Percentiles rank a stretch among this genome's conserved stretches.
Conservation (phyloP, 202 grass and related monocot genomes). For the Schoenoplectus triqueter region DNA sequence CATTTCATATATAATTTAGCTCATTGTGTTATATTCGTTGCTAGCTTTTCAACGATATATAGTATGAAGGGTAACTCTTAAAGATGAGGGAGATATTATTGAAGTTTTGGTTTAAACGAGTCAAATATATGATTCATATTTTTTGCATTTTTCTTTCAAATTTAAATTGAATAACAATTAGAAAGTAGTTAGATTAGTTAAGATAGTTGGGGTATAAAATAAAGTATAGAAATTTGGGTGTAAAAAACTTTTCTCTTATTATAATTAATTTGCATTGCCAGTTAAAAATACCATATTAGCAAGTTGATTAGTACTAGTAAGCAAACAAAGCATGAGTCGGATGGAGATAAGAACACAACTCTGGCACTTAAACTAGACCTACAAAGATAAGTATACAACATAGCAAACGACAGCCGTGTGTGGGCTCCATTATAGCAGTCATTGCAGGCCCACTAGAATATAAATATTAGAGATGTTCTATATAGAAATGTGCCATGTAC, state of each 20-base stretch:
- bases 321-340: constrained; percentile 15
- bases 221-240: no score
- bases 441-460: neutral
- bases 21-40: no score
- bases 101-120: no score
- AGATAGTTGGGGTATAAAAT: no score
- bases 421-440: neutral
- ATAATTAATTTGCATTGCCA: neutral
- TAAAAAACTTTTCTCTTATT: neutral
- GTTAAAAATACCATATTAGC: neutral
- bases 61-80: no score
- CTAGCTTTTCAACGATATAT: no score
- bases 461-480: neutral
- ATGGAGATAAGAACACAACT: constrained; percentile 31
- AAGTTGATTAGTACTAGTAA: constrained; percentile 15
- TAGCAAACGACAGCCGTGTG: neutral
- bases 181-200: no score
- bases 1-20: no score
- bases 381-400: neutral
- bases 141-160: no score
- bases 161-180: no score
- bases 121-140: no score
- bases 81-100: no score
- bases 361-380: neutral
- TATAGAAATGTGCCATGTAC: neutral